Percentiles rank a stretch among this genome's conserved stretches.
phyloP scores from a whole-genome alignment of 306 rosid genomes.

The Boehmeria nivea region DNA sequence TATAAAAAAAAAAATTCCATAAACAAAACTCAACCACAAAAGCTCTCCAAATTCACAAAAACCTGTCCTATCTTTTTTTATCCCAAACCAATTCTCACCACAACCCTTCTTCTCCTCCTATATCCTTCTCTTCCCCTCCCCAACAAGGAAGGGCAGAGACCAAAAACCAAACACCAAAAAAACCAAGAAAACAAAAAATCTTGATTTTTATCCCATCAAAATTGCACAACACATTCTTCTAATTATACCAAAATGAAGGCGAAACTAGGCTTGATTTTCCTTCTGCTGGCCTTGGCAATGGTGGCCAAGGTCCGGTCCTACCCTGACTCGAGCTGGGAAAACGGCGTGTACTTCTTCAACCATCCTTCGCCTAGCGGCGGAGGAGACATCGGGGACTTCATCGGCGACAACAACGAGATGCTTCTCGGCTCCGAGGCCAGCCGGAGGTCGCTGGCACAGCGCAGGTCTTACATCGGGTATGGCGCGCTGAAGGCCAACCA shows the following conservation, averaged over 20 bases:
- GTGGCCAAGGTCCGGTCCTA: not conserved
- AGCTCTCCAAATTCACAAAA: not conserved
- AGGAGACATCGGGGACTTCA: slow-evolving; percentile 5
- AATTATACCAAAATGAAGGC: not conserved
- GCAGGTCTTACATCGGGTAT: not conserved
- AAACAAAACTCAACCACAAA: not conserved
- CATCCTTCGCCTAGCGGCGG: not conserved
- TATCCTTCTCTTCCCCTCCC: slow-evolving; percentile 7
- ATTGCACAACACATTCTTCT: not conserved
- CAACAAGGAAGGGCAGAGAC: not conserved
- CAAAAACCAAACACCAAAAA: not conserved
- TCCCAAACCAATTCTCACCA: not conserved
- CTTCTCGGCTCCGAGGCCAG: slow-evolving; percentile 6
- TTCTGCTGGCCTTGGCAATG: slow-evolving; percentile 2
- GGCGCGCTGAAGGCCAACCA: slow-evolving; percentile 5
- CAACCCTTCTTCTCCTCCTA: not conserved
- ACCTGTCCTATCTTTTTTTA: not conserved
- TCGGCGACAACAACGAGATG: slow-evolving; percentile 2
- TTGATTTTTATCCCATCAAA: not conserved
- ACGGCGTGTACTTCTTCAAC: not conserved
- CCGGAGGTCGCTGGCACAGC: not conserved
- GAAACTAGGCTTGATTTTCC: slow-evolving; percentile 1
- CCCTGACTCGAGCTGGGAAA: not conserved
- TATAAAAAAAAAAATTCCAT: not conserved
- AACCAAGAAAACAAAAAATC: not conserved